Conservation (phyloP, 805 yeast species). For the Vanderwaltozyma tropicalis region DNA sequence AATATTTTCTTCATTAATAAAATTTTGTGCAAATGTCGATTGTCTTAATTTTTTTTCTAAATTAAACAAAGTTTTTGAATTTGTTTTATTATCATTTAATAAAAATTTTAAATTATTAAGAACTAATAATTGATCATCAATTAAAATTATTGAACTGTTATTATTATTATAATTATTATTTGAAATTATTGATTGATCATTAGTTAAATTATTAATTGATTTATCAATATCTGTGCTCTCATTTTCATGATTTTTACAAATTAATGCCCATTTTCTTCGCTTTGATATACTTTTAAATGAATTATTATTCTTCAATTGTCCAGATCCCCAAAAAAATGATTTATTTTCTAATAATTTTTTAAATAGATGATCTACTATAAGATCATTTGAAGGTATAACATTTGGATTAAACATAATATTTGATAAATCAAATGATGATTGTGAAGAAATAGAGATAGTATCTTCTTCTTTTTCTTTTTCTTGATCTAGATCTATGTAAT, state of each 20-base stretch:
- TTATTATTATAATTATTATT: neutral
- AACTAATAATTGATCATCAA: neutral
- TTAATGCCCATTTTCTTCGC: slow-evolving; percentile 24
- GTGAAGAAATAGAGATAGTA: neutral
- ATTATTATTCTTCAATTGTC: slow-evolving; percentile 5
- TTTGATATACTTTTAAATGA: slow-evolving; percentile 15
- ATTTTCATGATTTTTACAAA: slow-evolving; percentile 15
- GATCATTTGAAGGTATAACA: slow-evolving; percentile 12
- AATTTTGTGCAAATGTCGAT: slow-evolving; percentile 8
- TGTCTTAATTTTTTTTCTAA: slow-evolving; percentile 22
- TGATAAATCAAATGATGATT: neutral
- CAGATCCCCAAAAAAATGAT: slow-evolving; percentile 21
- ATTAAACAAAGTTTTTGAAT: slow-evolving; percentile 14
- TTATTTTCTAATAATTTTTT: slow-evolving; percentile 15
- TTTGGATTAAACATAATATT: slow-evolving; percentile 5
- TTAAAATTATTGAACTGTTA: neutral
- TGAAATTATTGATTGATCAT: neutral
- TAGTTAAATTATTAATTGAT: neutral
- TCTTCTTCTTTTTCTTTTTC: neutral
- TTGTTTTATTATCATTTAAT: neutral
- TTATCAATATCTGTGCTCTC: neutral
- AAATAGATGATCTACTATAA: slow-evolving; percentile 14
- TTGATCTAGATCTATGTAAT: slow-evolving; percentile 2
- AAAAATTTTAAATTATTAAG: neutral
- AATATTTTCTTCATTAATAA: slow-evolving; percentile 12